phyloP scores from a whole-genome alignment of 352 stramenopile genomes.

The Globisporangium spinosum region DNA sequence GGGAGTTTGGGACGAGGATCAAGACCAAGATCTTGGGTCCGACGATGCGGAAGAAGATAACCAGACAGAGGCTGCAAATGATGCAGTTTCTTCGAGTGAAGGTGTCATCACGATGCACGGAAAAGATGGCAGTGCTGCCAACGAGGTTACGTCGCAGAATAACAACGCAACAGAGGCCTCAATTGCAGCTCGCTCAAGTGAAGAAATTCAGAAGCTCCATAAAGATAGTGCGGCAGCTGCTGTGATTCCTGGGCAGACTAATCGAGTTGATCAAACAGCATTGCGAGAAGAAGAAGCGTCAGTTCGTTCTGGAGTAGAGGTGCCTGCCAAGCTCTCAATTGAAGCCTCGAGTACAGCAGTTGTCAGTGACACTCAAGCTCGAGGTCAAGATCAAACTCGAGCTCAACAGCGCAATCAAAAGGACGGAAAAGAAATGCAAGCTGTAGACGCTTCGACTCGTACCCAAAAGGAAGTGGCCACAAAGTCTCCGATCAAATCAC shows the following conservation, averaged over 20 bases:
- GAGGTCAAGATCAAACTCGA: not conserved
- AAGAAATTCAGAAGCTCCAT: not conserved
- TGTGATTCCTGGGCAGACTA: not conserved
- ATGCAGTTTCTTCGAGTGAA: not conserved
- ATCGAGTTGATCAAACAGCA: not conserved
- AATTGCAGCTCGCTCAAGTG: not conserved
- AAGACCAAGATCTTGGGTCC: not conserved
- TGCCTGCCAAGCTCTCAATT: not conserved
- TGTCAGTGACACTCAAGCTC: not conserved
- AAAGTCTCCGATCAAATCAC: not conserved
- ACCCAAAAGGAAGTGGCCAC: not conserved
- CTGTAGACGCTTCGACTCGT: not conserved
- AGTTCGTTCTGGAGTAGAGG: not conserved
- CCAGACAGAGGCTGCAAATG: not conserved
- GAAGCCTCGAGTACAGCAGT: not conserved
- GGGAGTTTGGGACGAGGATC: not conserved
- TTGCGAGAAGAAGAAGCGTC: not conserved
- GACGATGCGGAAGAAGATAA: not conserved
- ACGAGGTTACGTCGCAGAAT: not conserved
- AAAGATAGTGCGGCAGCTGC: not conserved
- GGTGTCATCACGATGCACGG: not conserved
- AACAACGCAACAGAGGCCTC: not conserved
- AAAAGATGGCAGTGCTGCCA: not conserved
- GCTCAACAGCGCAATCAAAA: not conserved
- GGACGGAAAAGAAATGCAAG: not conserved